Conservation (phyloP, 192 early-diverging fungal species). For the Phycomyces blakesleeanus region DNA sequence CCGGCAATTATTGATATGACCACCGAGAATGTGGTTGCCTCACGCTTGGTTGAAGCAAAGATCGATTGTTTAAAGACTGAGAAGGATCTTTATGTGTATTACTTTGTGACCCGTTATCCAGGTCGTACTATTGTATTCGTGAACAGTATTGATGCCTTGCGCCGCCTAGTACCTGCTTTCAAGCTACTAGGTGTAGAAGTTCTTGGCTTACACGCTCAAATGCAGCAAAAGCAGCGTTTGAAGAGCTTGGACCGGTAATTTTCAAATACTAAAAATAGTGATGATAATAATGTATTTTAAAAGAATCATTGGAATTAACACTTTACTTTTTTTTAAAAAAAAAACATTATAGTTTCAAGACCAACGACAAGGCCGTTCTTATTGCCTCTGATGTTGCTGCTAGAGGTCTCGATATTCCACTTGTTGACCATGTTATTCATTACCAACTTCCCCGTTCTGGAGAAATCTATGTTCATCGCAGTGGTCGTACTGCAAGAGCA, state of each 20-base stretch:
- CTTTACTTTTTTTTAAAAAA: not conserved
- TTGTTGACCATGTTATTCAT: conserved; percentile 92
- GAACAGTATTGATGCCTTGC: conserved; percentile 91
- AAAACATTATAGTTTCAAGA: conserved; percentile 55
- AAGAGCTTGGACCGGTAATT: conserved; percentile 81
- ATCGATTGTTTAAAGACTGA: conserved; percentile 84
- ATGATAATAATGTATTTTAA: not conserved
- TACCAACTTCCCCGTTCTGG: conserved; percentile 90
- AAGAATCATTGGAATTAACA: too few species aligned
- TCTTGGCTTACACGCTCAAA: conserved; percentile 87
- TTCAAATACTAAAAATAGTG: not conserved
- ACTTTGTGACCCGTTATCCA: conserved; percentile 80
- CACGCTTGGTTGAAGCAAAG: conserved; percentile 70
- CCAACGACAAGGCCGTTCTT: conserved; percentile 69
- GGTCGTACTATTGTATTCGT: conserved; percentile 93
- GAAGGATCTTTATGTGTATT: conserved; percentile 85
- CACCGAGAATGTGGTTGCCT: conserved; percentile 60
- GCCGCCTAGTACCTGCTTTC: conserved; percentile 83
- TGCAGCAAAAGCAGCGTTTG: conserved; percentile 93
- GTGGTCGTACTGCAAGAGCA: conserved; percentile 93
- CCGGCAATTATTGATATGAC: conserved; percentile 80
- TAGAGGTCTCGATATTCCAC: conserved; percentile 90
- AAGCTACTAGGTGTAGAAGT: conserved; percentile 68
- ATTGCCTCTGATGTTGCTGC: conserved; percentile 96
- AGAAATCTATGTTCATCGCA: conserved; percentile 95